These are phyloP conservation scores for Globisporangium parvum DNA, from an alignment of 352 stramenopile species.

Conservation along the genomic window DNA sequence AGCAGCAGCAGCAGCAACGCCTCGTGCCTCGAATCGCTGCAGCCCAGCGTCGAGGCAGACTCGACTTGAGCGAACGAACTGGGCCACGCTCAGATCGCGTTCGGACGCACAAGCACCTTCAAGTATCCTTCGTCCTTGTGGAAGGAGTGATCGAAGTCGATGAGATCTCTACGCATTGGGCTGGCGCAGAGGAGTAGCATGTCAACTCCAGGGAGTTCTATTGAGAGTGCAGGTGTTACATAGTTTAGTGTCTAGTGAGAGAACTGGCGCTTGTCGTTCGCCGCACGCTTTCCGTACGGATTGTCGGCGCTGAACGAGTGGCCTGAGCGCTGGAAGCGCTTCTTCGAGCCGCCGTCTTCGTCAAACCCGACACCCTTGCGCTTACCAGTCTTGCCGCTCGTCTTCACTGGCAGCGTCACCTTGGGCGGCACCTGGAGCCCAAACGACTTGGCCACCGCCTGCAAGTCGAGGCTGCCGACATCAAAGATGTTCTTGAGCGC, in stretches of 20 bases:
- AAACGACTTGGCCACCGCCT: constrained; percentile 95
- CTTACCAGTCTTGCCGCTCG: constrained; percentile 69
- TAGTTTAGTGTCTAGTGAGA: constrained; percentile 35
- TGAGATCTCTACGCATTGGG: constrained; percentile 16
- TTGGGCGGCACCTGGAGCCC: constrained; percentile 96
- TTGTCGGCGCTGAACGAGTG: constrained; percentile 97
- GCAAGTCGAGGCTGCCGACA: constrained; percentile 95
- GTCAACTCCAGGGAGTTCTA: background rate
- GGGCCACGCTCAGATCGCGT: constrained; percentile 13
- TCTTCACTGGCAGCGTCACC: constrained; percentile 93
- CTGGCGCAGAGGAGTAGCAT: too few relatives aligned
- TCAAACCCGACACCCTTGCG: constrained; percentile 60
- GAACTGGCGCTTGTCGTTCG: constrained; percentile 94
- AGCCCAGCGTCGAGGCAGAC: too few relatives aligned
- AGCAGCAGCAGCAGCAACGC: background rate
- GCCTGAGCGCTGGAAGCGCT: constrained; percentile 77
- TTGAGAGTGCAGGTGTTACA: constrained; percentile 9
- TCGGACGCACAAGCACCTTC: constrained; percentile 54
- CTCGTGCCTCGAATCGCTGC: too few relatives aligned
- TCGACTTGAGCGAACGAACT: too few relatives aligned
- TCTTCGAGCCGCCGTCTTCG: constrained; percentile 33
- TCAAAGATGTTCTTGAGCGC: constrained; percentile 98
- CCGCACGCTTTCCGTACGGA: constrained; percentile 91
- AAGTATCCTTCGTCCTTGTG: constrained; percentile 56
- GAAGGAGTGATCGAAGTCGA: constrained; percentile 34